Conservation (phyloP, 805 yeast species). For the Saccharomycopsis sp. region DNA sequence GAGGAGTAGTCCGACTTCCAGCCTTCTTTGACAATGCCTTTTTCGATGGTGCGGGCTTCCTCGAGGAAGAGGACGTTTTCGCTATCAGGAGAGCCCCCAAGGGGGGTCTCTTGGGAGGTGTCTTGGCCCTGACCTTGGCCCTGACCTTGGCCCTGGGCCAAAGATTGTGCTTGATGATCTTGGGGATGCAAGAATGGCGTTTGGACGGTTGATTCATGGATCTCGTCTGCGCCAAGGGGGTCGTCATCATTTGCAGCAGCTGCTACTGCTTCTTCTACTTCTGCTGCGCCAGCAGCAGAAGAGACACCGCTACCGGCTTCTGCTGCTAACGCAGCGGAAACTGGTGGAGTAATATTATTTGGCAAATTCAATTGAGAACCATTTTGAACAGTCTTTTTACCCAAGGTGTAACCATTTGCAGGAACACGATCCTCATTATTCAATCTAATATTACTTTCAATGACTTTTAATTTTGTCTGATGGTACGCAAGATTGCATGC, state of each 20-base stretch:
- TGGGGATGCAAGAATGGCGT: conserved; percentile 16
- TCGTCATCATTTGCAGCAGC: background rate
- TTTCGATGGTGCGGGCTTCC: conserved; percentile 62
- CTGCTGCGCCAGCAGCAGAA: background rate
- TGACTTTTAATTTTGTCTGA: conserved; percentile 36
- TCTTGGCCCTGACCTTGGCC: conserved; percentile 3
- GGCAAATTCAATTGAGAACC: background rate
- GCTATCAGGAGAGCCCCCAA: conserved; percentile 17
- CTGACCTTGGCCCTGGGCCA: background rate
- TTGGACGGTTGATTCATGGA: background rate
- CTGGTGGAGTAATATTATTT: background rate
- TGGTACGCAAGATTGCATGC: conserved; percentile 48
- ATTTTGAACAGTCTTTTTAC: conserved; percentile 1
- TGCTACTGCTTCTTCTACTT: background rate
- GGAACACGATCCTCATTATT: conserved; percentile 21
- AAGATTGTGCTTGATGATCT: conserved; percentile 10
- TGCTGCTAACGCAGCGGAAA: conserved; percentile 1
- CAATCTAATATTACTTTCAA: conserved; percentile 35
- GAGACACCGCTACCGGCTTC: background rate
- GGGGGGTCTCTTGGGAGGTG: background rate
- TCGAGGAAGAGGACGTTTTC: conserved; percentile 49
- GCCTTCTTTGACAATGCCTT: conserved; percentile 80
- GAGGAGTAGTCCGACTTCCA: conserved; percentile 91
- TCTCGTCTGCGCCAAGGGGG: background rate
- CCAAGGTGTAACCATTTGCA: conserved; percentile 3